These are phyloP conservation scores for Nemania abortiva DNA, from an alignment of 2,329 filamentous ascomycete genomes.

Conservation along the genomic window DNA sequence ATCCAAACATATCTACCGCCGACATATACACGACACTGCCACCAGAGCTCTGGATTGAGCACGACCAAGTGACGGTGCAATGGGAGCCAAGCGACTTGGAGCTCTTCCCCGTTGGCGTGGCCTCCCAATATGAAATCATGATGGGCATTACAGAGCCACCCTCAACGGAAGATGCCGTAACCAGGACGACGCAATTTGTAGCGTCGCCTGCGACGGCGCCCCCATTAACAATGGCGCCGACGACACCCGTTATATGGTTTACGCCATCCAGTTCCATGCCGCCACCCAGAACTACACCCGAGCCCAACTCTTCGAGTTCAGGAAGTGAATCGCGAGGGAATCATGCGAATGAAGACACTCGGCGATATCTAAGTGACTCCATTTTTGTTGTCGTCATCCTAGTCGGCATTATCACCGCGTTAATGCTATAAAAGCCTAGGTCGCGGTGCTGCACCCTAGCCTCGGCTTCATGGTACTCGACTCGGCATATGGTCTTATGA, in stretches of 20 bases:
- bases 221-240: background rate
- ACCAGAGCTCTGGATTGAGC: conserved; percentile 45
- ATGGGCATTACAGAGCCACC: conserved; percentile 42
- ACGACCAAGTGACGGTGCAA: conserved; percentile 48
- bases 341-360: background rate
- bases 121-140: conserved; percentile 45
- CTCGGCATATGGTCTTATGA: background rate
- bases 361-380: background rate
- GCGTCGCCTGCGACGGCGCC: background rate
- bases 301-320: background rate
- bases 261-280: background rate
- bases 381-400: background rate
- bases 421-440: background rate
- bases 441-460: background rate
- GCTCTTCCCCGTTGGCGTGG: conserved; percentile 42
- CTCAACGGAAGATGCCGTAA: conserved; percentile 19
- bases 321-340: background rate
- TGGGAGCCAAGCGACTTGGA: conserved; percentile 47
- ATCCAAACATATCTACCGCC: conserved; percentile 47
- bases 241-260: background rate
- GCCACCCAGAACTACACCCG: background rate
- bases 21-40: conserved; percentile 50
- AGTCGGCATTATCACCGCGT: background rate
- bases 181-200: background rate
- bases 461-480: background rate